Percentiles rank a stretch among this genome's conserved stretches.
These are phyloP conservation scores for Arthrobotrys entomopaga DNA, from an alignment of 2,329 filamentous ascomycete genomes.

Conservation along the genomic window DNA sequence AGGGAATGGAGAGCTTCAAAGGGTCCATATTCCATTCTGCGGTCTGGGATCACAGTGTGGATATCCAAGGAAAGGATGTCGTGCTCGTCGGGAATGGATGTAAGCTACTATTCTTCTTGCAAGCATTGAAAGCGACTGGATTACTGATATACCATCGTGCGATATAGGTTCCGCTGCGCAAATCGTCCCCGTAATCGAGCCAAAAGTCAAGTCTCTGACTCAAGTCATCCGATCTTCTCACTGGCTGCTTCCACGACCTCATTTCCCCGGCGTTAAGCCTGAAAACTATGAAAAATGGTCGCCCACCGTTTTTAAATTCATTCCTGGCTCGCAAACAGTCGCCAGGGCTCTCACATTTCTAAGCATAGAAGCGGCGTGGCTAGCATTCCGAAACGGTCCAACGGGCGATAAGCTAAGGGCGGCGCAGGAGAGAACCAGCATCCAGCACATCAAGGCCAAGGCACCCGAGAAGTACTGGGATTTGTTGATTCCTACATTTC, in stretches of 20 bases:
- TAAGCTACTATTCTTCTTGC: slow-evolving; percentile 58
- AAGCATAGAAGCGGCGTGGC: slow-evolving; percentile 63
- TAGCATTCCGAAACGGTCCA: slow-evolving; percentile 64
- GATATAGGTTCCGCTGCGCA: slow-evolving; percentile 64
- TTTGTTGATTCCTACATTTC: slow-evolving; percentile 71
- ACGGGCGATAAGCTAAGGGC: slow-evolving; percentile 62
- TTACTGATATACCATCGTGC: no score
- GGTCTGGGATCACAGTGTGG: slow-evolving; percentile 67
- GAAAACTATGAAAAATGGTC: slow-evolving; percentile 65
- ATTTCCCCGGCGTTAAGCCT: slow-evolving; percentile 61
- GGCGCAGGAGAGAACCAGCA: slow-evolving; percentile 63
- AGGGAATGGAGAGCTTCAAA: slow-evolving; percentile 67
- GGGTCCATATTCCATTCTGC: slow-evolving; percentile 70
- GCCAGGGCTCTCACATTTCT: slow-evolving; percentile 65
- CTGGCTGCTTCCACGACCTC: slow-evolving; percentile 65
- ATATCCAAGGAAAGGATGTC: slow-evolving; percentile 68
- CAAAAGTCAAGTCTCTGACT: slow-evolving; percentile 68
- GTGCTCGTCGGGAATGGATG: slow-evolving; percentile 71
- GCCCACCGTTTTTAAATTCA: slow-evolving; percentile 63
- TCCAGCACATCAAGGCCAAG: slow-evolving; percentile 65
- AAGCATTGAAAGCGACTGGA: no score
- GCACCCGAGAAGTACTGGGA: slow-evolving; percentile 72
- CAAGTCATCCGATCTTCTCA: slow-evolving; percentile 71
- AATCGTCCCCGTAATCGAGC: slow-evolving; percentile 66
- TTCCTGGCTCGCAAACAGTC: slow-evolving; percentile 67